A percentile compares a stretch with the other conserved stretches of the same genome.
phyloP scores from a whole-genome alignment of 176 grass and related monocot genomes.

The Avena eriantha region DNA sequence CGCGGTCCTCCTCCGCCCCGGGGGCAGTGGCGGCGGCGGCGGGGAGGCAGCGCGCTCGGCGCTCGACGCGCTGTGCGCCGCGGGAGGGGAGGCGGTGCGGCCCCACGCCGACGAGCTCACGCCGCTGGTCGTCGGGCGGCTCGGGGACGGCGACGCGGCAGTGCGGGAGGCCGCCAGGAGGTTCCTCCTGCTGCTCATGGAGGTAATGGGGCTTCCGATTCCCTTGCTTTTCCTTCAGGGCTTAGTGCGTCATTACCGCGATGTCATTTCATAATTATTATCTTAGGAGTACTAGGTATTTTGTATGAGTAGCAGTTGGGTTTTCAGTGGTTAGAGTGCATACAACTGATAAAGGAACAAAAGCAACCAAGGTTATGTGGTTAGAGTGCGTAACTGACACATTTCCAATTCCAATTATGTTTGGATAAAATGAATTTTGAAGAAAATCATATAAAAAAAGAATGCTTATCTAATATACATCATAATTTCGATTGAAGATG shows the following conservation, averaged over 20 bases:
- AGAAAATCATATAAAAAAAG: too few relatives aligned
- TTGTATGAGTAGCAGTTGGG: neutral
- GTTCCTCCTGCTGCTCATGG: constrained; percentile 72
- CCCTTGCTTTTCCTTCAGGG: neutral
- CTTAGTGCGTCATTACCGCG: neutral
- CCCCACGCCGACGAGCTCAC: constrained; percentile 51
- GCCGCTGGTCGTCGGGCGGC: constrained; percentile 53
- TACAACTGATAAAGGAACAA: too few relatives aligned
- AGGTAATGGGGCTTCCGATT: constrained; percentile 44
- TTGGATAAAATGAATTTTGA: neutral
- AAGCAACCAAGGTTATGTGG: too few relatives aligned
- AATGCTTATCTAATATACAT: neutral
- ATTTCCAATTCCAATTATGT: neutral
- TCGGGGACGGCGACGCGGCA: constrained; percentile 59
- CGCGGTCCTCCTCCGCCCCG: constrained; percentile 36
- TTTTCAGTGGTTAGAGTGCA: neutral
- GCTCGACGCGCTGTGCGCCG: constrained; percentile 51
- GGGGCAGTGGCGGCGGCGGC: constrained; percentile 6
- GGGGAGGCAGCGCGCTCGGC: constrained; percentile 43
- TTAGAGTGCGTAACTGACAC: neutral
- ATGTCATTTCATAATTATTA: neutral
- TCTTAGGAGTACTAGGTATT: neutral
- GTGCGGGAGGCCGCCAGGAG: constrained; percentile 73
- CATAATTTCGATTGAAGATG: neutral
- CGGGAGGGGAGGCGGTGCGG: constrained; percentile 43